Conservation (phyloP, 352 stramenopile species). For the Phytophthora citricola region DNA sequence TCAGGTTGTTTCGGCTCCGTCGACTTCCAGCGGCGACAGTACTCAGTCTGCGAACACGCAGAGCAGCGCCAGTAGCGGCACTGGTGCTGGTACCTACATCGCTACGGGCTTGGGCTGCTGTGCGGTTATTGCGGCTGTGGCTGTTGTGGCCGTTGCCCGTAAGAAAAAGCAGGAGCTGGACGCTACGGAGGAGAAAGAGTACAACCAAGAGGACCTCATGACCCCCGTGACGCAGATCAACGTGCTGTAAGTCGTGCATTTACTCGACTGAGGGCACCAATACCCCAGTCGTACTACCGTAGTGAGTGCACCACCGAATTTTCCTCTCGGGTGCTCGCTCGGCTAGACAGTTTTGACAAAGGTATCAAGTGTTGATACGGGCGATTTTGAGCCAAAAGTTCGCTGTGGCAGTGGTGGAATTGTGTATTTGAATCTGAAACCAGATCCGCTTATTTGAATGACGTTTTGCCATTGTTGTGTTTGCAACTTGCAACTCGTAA, state of each 20-base stretch:
- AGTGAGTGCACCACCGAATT: conserved; percentile 19
- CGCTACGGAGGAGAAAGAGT: conserved; percentile 38
- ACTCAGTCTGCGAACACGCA: conserved; percentile 26
- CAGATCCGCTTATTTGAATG: conserved; percentile 27
- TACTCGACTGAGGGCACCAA: conserved; percentile 21
- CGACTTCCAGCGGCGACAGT: conserved; percentile 13
- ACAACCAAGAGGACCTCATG: conserved; percentile 39
- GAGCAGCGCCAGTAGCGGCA: background rate
- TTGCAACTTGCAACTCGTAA: background rate
- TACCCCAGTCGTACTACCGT: conserved; percentile 19
- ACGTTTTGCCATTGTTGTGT: conserved; percentile 14
- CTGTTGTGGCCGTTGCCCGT: conserved; percentile 48
- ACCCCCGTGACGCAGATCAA: conserved; percentile 57
- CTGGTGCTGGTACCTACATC: conserved; percentile 18
- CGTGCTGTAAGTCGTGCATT: conserved; percentile 37
- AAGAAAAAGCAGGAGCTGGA: conserved; percentile 70
- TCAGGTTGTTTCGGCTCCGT: conserved; percentile 15
- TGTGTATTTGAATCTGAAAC: conserved; percentile 30
- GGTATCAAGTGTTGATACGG: conserved; percentile 39
- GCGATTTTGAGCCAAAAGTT: conserved; percentile 12
- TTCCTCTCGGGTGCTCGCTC: conserved; percentile 22
- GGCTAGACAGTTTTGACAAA: conserved; percentile 31
- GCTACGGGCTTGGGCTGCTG: conserved; percentile 23
- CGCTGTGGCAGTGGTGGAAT: conserved; percentile 20
- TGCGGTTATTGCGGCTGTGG: conserved; percentile 37